phyloP scores from a whole-genome alignment of 495 filamentous ascomycete genomes.

The Tetracladium setigerum region DNA sequence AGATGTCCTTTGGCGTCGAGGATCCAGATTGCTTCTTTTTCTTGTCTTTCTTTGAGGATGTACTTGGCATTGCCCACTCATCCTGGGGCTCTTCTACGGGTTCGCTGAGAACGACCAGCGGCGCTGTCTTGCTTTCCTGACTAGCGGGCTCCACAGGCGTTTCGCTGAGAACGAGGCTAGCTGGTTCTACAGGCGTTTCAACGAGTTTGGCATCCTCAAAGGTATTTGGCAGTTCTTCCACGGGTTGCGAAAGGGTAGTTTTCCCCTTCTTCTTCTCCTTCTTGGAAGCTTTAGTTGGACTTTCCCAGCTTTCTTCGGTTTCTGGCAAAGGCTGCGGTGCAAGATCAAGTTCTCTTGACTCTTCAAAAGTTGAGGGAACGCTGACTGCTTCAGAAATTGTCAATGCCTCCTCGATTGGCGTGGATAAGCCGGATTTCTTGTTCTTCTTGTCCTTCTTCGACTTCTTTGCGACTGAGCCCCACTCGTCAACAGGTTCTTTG shows the following conservation, averaged over 20 bases:
- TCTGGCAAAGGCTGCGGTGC: no score
- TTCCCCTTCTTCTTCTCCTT: conserved; percentile 17
- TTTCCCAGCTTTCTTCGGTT: no score
- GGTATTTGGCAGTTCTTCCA: neutral
- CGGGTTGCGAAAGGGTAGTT: conserved; percentile 5
- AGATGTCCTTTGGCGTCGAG: no score
- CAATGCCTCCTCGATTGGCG: conserved; percentile 4
- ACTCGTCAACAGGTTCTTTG: conserved; percentile 5
- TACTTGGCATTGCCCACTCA: conserved; percentile 1
- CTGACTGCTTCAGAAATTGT: no score
- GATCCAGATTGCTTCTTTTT: neutral
- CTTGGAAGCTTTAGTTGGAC: conserved; percentile 15
- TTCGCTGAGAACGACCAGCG: neutral
- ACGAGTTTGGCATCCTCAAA: neutral
- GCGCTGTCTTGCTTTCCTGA: no score
- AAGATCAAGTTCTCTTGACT: no score
- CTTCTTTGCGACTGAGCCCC: neutral
- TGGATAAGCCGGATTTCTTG: conserved; percentile 4
- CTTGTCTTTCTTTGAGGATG: conserved; percentile 1
- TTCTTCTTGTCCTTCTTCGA: conserved; percentile 2
- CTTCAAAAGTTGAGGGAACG: no score
- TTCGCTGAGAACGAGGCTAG: neutral
- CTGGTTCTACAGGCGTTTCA: neutral
- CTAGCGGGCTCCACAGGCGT: no score
- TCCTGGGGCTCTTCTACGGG: conserved; percentile 1